phyloP scores from a whole-genome alignment of 495 filamentous ascomycete genomes.

The Tuber magnatum region DNA sequence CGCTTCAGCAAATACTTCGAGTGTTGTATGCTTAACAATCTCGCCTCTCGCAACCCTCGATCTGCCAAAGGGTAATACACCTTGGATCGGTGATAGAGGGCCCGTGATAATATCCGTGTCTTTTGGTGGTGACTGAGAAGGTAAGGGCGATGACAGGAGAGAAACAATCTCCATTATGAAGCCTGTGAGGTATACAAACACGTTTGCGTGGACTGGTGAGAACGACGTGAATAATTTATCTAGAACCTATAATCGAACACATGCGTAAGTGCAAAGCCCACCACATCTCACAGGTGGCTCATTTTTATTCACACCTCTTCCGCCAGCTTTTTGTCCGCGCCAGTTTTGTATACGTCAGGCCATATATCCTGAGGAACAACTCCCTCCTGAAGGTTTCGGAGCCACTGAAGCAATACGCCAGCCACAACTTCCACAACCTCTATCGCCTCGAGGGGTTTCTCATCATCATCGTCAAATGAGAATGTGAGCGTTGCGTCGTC shows the following conservation, averaged over 20 bases:
- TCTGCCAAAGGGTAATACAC: slow-evolving; percentile 42
- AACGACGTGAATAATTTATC: slow-evolving; percentile 33
- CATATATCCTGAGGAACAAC: slow-evolving; percentile 35
- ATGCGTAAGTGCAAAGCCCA: slow-evolving; percentile 3
- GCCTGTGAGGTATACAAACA: slow-evolving; percentile 39
- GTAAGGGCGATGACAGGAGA: slow-evolving; percentile 22
- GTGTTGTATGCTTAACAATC: slow-evolving; percentile 46
- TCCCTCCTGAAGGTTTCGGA: slow-evolving; percentile 26
- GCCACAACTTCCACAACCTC: slow-evolving; percentile 34
- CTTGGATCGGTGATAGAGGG: slow-evolving; percentile 22
- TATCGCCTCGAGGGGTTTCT: slow-evolving; percentile 16
- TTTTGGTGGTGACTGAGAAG: slow-evolving; percentile 12
- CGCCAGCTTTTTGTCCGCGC: slow-evolving; percentile 31
- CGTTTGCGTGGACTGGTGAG: slow-evolving; percentile 37
- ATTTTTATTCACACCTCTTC: slow-evolving; percentile 30
- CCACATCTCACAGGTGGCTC: not conserved
- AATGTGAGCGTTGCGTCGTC: slow-evolving; percentile 22
- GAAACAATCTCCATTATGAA: slow-evolving; percentile 35
- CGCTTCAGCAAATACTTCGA: slow-evolving; percentile 47
- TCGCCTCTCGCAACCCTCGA: slow-evolving; percentile 42
- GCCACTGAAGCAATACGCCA: slow-evolving; percentile 32
- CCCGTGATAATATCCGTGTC: slow-evolving; percentile 19
- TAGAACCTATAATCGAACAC: slow-evolving; percentile 28
- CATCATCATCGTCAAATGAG: slow-evolving; percentile 23
- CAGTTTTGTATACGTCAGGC: slow-evolving; percentile 36